These are phyloP conservation scores for Saprolegnia diclina DNA, from an alignment of 352 stramenopile genomes.

Conservation along the genomic window DNA sequence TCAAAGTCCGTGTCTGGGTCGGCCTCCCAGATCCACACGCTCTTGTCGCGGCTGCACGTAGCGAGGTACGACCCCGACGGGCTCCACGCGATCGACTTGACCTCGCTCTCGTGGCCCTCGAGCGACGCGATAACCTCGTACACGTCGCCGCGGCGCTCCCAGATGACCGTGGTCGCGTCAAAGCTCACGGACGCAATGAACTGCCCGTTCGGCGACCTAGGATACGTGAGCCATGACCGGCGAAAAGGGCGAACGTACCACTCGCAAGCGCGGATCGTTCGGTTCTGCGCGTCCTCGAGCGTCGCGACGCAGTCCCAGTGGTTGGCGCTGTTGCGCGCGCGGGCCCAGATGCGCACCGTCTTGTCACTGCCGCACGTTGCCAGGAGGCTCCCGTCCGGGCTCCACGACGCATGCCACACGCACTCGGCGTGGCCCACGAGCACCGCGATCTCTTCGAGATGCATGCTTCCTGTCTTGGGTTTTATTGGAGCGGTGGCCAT, in stretches of 20 bases:
- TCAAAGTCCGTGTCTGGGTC: slow-evolving; percentile 94
- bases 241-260: slow-evolving; percentile 67
- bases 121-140: slow-evolving; percentile 95
- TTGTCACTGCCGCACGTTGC: slow-evolving; percentile 89
- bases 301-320: slow-evolving; percentile 88
- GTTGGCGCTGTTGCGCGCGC: slow-evolving; percentile 17
- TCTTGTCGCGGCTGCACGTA: slow-evolving; percentile 98
- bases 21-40: slow-evolving; percentile 98
- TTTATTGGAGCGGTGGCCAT: neutral
- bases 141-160: slow-evolving; percentile 75
- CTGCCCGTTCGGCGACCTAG: slow-evolving; percentile 62
- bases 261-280: slow-evolving; percentile 92
- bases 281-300: slow-evolving; percentile 90
- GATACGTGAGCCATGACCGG: slow-evolving; percentile 5
- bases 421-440: slow-evolving; percentile 85
- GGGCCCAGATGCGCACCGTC: slow-evolving; percentile 80
- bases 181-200: slow-evolving; percentile 95
- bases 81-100: slow-evolving; percentile 96
- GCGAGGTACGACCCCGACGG: slow-evolving; percentile 89
- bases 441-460: slow-evolving; percentile 44
- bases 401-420: slow-evolving; percentile 90
- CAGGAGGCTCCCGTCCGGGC: slow-evolving; percentile 72
- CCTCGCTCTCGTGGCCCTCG: slow-evolving; percentile 98
- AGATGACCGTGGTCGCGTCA: slow-evolving; percentile 94
- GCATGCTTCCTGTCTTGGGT: neutral